Conservation (phyloP, 495 filamentous ascomycete genomes). For the Xylaria venustula region DNA sequence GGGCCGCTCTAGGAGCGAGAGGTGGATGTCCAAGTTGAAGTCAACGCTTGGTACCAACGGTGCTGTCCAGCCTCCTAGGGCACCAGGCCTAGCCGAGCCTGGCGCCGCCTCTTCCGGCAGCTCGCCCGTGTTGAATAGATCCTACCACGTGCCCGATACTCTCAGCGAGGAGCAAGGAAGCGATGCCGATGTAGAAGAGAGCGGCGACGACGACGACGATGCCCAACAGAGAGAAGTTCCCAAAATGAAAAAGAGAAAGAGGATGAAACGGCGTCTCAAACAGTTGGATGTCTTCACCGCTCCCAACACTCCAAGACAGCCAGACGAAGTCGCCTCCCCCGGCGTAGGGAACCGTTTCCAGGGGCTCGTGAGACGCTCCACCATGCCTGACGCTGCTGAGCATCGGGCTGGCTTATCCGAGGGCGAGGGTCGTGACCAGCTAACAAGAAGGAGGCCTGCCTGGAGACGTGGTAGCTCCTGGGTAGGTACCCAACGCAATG, state of each 20-base stretch:
- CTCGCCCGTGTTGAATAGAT: slow-evolving; percentile 45
- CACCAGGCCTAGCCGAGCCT: slow-evolving; percentile 29
- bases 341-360: slow-evolving; percentile 33
- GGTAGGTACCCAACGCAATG: slow-evolving; percentile 42
- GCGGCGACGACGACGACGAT: slow-evolving; percentile 58
- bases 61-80: slow-evolving; percentile 46
- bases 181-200: slow-evolving; percentile 79
- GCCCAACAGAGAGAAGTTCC: slow-evolving; percentile 41
- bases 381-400: slow-evolving; percentile 66
- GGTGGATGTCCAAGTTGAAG: slow-evolving; percentile 68
- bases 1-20: slow-evolving; percentile 55
- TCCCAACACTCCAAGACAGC: slow-evolving; percentile 35
- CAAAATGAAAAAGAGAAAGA: slow-evolving; percentile 53
- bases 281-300: slow-evolving; percentile 45
- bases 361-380: slow-evolving; percentile 65
- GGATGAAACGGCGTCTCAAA: slow-evolving; percentile 50
- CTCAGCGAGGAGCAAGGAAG: slow-evolving; percentile 60
- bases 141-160: slow-evolving; percentile 43
- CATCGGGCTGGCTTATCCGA: slow-evolving; percentile 77
- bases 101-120: slow-evolving; percentile 38
- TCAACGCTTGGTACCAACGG: slow-evolving; percentile 48
- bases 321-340: slow-evolving; percentile 31
- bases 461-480: slow-evolving; percentile 55
- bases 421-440: slow-evolving; percentile 78
- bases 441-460: slow-evolving; percentile 56